These are phyloP conservation scores for Oryza longistaminata DNA, from an alignment of 176 grass and related monocot species.

Conservation along the genomic window DNA sequence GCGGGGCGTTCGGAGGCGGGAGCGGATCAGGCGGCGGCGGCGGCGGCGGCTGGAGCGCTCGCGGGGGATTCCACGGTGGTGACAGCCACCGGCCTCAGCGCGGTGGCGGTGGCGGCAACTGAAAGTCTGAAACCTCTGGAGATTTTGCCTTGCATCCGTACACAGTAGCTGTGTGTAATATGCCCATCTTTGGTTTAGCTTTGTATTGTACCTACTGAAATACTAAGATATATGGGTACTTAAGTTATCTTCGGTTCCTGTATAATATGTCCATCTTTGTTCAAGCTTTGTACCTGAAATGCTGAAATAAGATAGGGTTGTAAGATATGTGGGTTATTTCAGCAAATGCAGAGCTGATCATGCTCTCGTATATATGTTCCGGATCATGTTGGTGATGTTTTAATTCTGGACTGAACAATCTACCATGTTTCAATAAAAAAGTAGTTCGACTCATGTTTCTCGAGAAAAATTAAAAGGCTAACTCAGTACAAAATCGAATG, in stretches of 20 bases:
- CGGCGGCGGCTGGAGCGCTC: background rate
- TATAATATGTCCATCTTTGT: background rate
- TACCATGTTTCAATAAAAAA: background rate
- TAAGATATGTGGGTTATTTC: background rate
- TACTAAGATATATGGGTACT: too few species aligned
- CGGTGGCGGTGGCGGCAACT: conserved; percentile 31
- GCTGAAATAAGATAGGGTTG: background rate
- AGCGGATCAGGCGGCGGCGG: background rate
- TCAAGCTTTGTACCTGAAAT: background rate
- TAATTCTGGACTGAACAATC: background rate
- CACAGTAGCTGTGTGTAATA: background rate
- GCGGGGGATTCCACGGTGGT: conserved; percentile 14
- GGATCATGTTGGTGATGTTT: background rate
- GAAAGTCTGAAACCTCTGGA: conserved; percentile 22
- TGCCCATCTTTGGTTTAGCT: too few species aligned
- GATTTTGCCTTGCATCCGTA: background rate
- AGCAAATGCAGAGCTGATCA: background rate
- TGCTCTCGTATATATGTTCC: background rate
- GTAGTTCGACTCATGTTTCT: background rate
- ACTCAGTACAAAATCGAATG: background rate
- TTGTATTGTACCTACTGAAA: too few species aligned
- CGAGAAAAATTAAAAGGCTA: background rate
- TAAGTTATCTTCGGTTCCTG: too few species aligned
- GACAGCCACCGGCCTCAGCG: conserved; percentile 14
- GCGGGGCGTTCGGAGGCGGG: background rate